phyloP scores from a whole-genome alignment of 1,284 basidiomycete genomes.

The Irpex sp. region DNA sequence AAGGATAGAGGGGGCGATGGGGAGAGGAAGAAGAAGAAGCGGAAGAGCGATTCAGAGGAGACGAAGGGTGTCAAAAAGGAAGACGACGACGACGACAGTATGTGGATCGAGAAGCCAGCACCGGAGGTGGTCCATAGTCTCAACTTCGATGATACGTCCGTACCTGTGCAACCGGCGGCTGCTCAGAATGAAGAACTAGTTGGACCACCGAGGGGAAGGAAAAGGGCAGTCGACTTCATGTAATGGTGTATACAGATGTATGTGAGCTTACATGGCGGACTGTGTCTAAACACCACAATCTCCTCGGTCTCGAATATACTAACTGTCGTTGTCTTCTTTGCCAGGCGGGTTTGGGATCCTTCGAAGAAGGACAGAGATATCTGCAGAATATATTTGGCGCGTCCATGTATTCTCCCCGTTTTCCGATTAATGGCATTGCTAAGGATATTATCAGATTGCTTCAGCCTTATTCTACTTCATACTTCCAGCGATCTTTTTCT shows the following conservation, averaged over 20 bases:
- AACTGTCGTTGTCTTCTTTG: too few relatives aligned
- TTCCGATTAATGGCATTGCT: too few relatives aligned
- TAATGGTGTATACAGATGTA: constrained; percentile 19
- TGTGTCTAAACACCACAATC: too few relatives aligned
- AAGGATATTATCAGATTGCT: too few relatives aligned
- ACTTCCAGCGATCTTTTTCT: too few relatives aligned
- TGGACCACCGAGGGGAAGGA: constrained; percentile 39
- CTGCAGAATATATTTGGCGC: too few relatives aligned
- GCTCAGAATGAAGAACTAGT: constrained; percentile 14
- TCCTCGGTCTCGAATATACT: too few relatives aligned
- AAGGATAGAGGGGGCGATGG: constrained; percentile 30
- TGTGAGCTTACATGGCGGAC: too few relatives aligned
- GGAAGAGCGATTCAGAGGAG: constrained; percentile 5
- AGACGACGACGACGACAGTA: constrained; percentile 44
- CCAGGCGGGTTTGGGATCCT: too few relatives aligned
- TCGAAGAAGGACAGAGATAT: too few relatives aligned
- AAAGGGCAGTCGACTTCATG: constrained; percentile 65
- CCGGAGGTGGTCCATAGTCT: constrained; percentile 36
- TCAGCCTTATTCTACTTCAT: too few relatives aligned
- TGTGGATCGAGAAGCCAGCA: constrained; percentile 59
- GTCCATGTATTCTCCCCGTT: too few relatives aligned
- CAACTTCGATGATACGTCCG: constrained; percentile 14
- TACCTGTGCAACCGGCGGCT: background rate
- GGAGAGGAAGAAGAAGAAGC: constrained; percentile 15
- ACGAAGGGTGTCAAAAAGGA: constrained; percentile 14